phyloP scores from a whole-genome alignment of 1,284 basidiomycete species.

The Fomitopsis palustris region DNA sequence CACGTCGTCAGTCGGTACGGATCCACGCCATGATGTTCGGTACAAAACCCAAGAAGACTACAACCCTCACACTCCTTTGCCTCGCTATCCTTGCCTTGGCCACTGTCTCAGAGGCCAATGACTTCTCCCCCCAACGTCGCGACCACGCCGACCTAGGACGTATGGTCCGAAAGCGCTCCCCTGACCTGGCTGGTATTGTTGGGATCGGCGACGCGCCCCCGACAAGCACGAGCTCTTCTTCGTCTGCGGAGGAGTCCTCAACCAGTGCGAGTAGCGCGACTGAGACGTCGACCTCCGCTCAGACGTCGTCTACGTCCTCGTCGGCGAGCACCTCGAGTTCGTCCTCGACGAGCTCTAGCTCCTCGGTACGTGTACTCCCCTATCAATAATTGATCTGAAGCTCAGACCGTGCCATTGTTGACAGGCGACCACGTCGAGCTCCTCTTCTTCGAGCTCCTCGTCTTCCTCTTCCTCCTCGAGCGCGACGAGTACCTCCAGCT shows the following conservation, averaged over 20 bases:
- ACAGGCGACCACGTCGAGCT: conserved; percentile 5
- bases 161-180: conserved; percentile 62
- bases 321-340: background rate
- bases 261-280: background rate
- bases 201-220: conserved; percentile 20
- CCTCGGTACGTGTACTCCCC: background rate
- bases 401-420: background rate
- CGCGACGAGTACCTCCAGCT: conserved; percentile 15
- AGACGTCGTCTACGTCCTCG: background rate
- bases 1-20: conserved; percentile 5
- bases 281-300: background rate
- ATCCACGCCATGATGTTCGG: conserved; percentile 38
- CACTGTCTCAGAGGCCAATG: conserved; percentile 42
- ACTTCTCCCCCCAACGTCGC: conserved; percentile 39
- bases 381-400: background rate
- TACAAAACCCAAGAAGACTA: conserved; percentile 38
- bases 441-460: background rate
- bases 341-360: background rate
- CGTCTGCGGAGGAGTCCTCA: conserved; percentile 8
- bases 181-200: conserved; percentile 18
- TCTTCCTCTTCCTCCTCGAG: conserved; percentile 11
- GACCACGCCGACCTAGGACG: conserved; percentile 60
- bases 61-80: conserved; percentile 59
- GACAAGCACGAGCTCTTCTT: conserved; percentile 4
- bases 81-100: conserved; percentile 47